Base-by-base conservation (phyloP, 2,329 filamentous ascomycete genomes). In the Aaosphaeria arxii region DNA sequence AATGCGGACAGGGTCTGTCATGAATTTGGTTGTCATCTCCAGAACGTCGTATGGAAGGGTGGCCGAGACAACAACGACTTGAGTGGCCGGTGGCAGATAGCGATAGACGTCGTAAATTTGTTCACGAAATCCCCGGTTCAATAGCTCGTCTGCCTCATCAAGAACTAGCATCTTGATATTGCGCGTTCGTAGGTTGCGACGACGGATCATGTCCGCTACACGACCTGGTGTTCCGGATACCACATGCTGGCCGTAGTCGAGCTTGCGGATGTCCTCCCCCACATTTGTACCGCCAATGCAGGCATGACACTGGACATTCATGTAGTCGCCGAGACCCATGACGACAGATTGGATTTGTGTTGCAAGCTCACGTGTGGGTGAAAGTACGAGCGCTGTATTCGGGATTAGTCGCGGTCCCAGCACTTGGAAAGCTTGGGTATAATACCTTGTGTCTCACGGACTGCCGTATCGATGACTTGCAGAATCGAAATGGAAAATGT, bases 11-110 rank as follows among this genome's bases (percentile, higher is more conserved):
- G 92, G 92, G 64, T 97, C 92, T 29, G 90, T 96, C 94, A 99
- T 99, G 81, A 99, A 99, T 74, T 97, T 97, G 59, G 92, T 97
- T 31, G 94, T 99, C 88, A 99, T 96, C 73, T 97, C 92, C 45
- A 99, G 83, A 17, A 99, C 94, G 67, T 99, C 94, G 78, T 97
- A 95, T 41, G 94, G 94, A 32, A 99, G 85, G 4, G 94, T 99
- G 55, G 94, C 94, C 46, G 90, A 96, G 59, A 99, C 90, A 30
- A 99, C 90, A 3, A 97, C 94, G n/a, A 97, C 94, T 73, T 99
- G 94, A 1, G 94, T 99, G 5, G 92, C 91, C 29, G 91, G 94
- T 11, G 94, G 94, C 1, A 99, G 86, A 67, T 96, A 95, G 67
- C 91, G 89, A 78, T 96, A 97, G 44, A 99, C 91, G 61, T 97